These are phyloP conservation scores for Wickerhamomyces bovis DNA, from an alignment of 805 yeast species.

Conservation along the genomic window DNA sequence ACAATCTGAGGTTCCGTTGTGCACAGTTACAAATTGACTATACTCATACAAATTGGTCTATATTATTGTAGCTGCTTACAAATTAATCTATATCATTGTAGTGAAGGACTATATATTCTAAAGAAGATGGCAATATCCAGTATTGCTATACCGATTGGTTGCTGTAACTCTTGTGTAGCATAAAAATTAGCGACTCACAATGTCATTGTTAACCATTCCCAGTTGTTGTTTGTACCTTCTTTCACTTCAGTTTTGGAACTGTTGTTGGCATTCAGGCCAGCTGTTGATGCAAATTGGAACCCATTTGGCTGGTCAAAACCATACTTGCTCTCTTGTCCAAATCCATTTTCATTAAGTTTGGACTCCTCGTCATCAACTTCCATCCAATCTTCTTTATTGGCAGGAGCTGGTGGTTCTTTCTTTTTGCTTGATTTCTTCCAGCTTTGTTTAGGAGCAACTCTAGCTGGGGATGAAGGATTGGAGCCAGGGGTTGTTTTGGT, in stretches of 20 bases:
- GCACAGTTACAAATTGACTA: not conserved
- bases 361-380: not conserved
- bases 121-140: not conserved
- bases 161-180: too few relatives aligned
- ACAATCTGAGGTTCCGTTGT: too few relatives aligned
- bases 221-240: constrained; percentile 17
- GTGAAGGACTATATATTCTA: not conserved
- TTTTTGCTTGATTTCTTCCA: not conserved
- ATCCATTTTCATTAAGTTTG: not conserved
- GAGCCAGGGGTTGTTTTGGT: constrained; percentile 5
- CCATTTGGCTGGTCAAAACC: not conserved
- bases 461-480: constrained; percentile 19
- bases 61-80: not conserved
- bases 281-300: constrained; percentile 5
- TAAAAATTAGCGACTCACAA: constrained; percentile 7
- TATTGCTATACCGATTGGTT: not conserved
- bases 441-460: not conserved
- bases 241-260: not conserved
- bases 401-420: not conserved
- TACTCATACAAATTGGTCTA: not conserved
- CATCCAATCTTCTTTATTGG: not conserved
- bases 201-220: constrained; percentile 27
- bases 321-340: not conserved
- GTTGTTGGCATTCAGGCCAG: not conserved
- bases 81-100: not conserved